A percentile compares a stretch with the other conserved stretches of the same genome.
phyloP scores from a whole-genome alignment of 2,329 filamentous ascomycete species.

The Colletotrichum agaves region DNA sequence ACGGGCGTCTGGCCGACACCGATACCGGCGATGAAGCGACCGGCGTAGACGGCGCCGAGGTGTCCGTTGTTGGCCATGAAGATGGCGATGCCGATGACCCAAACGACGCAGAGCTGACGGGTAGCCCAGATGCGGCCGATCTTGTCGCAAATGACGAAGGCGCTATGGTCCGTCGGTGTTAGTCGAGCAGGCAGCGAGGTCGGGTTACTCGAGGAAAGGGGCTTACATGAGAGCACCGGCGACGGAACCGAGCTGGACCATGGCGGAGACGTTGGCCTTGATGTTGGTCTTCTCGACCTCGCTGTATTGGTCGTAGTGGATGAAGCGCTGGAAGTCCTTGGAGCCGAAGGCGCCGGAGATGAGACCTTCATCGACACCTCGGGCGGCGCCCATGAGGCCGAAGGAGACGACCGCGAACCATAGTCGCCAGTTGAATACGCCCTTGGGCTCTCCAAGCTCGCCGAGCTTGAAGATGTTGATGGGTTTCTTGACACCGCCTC shows the following conservation, averaged over 20 bases:
- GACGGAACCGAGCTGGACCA: constrained; percentile 84
- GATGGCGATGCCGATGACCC: constrained; percentile 68
- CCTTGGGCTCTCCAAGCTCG: constrained; percentile 72
- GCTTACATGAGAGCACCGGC: constrained; percentile 70
- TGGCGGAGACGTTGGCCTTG: constrained; percentile 80
- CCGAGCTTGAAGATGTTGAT: constrained; percentile 73
- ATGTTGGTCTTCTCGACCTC: constrained; percentile 70
- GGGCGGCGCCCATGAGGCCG: constrained; percentile 79
- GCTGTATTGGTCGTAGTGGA: constrained; percentile 66
- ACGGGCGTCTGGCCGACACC: constrained; percentile 76
- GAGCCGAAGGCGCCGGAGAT: constrained; percentile 78
- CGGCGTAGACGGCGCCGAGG: constrained; percentile 69
- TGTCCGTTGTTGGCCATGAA: constrained; percentile 68
- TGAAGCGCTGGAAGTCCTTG: constrained; percentile 69
- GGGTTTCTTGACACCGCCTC: constrained; percentile 63
- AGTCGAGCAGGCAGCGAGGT: background rate
- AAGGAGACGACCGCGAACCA: constrained; percentile 82
- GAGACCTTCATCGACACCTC: constrained; percentile 84
- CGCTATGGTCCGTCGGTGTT: constrained; percentile 51
- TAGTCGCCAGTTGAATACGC: constrained; percentile 80
- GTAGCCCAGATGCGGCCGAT: constrained; percentile 73
- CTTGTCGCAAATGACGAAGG: constrained; percentile 68
- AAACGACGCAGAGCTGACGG: constrained; percentile 65
- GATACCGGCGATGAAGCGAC: constrained; percentile 73
- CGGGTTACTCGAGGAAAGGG: too few species aligned